Evolutionary conservation across 106 monocot species (phyloP).

Genomic region (Chionographis japonica): DNA sequence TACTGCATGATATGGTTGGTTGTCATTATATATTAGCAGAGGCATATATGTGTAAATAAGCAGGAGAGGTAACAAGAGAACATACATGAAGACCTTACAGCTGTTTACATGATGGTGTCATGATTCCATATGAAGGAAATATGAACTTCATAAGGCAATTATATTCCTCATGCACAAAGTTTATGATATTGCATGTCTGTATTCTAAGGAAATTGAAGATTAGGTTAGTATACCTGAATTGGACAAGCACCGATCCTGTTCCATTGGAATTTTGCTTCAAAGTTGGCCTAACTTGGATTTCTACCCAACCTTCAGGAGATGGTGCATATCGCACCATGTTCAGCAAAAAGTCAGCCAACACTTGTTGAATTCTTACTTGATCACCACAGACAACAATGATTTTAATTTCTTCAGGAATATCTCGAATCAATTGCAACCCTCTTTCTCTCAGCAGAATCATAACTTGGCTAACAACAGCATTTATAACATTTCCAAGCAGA

Average conservation of each 20-base stretch:
- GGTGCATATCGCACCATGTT: constrained; percentile 81
- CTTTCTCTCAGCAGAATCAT: constrained; percentile 86
- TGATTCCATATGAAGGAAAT: too few species aligned
- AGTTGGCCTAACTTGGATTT: constrained; percentile 72
- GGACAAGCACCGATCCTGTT: constrained; percentile 44
- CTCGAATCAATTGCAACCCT: constrained; percentile 73
- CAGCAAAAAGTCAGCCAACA: constrained; percentile 70
- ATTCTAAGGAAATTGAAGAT: constrained; percentile 3
- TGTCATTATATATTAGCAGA: too few species aligned
- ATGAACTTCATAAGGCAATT: too few species aligned
- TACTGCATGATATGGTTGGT: too few species aligned
- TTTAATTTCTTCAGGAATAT: constrained; percentile 95
- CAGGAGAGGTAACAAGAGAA: too few species aligned
- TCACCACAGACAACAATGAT: constrained; percentile 64
- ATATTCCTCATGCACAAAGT: too few species aligned
- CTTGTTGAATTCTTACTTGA: constrained; percentile 85
- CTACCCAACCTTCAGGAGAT: constrained; percentile 80
- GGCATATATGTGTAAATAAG: too few species aligned
- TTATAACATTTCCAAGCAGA: constrained; percentile 63
- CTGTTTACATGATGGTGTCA: too few species aligned
- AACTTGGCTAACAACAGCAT: constrained; percentile 90
- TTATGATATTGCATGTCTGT: background rate
- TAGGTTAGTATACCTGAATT: constrained; percentile 59
- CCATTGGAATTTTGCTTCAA: constrained; percentile 57
- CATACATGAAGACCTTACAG: too few species aligned